Conservation (phyloP, 768 basidiomycete species). For the Pleurotus salmoneostramineus region DNA sequence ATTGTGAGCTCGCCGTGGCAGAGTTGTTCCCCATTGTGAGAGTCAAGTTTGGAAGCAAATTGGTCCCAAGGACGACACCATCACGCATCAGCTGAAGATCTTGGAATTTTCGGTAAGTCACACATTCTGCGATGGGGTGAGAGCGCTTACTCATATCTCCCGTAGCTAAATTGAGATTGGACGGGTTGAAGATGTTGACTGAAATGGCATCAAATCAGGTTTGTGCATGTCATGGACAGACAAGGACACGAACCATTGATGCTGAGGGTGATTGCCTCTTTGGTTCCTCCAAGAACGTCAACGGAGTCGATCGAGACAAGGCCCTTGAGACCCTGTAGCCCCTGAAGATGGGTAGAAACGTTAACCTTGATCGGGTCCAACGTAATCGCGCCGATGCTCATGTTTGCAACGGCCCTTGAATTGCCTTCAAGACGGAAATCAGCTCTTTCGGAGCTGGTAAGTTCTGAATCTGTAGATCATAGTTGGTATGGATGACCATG, state of each 20-base stretch:
- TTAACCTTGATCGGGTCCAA: conserved; percentile 71
- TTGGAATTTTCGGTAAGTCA: conserved; percentile 15
- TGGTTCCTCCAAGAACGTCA: conserved; percentile 64
- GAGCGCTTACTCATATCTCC: conserved; percentile 59
- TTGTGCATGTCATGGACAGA: neutral
- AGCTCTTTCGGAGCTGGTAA: conserved; percentile 45
- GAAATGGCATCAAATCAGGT: neutral
- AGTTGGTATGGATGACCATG: conserved; percentile 1
- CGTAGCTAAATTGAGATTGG: conserved; percentile 54
- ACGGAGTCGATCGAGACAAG: conserved; percentile 52
- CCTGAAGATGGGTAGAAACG: conserved; percentile 56
- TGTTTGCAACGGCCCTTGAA: conserved; percentile 56
- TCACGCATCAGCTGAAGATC: conserved; percentile 55
- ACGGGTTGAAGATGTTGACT: conserved; percentile 68
- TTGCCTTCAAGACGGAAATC: conserved; percentile 57
- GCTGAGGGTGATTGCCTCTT: conserved; percentile 51
- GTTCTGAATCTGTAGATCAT: conserved; percentile 40
- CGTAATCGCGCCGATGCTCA: conserved; percentile 62
- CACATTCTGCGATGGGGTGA: neutral
- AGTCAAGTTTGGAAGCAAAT: conserved; percentile 55
- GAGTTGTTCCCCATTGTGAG: conserved; percentile 60
- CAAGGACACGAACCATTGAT: conserved; percentile 43
- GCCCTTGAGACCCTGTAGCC: conserved; percentile 58
- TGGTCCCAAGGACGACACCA: conserved; percentile 52
- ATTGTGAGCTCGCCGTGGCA: conserved; percentile 42